Conservation (phyloP, 805 yeast species). For the Candida michaelii region DNA sequence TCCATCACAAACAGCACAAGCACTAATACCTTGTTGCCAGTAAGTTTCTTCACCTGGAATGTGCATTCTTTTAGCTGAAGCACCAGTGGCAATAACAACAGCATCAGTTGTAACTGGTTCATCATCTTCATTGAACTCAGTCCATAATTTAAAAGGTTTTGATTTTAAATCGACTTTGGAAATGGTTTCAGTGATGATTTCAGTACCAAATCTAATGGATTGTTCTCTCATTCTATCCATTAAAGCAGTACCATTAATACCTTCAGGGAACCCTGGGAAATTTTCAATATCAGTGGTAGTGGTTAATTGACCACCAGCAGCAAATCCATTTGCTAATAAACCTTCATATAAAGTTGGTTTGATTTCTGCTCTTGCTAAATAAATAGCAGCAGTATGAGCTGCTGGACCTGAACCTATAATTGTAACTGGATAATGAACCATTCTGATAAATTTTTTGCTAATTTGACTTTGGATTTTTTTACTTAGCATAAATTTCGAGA, state of each 20-base stretch:
- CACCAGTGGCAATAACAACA: slow-evolving; percentile 94
- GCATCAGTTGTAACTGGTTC: slow-evolving; percentile 94
- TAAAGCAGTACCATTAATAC: slow-evolving; percentile 79
- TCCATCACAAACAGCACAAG: slow-evolving; percentile 99
- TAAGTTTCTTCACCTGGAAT: slow-evolving; percentile 96
- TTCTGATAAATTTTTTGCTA: slow-evolving; percentile 33
- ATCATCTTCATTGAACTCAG: slow-evolving; percentile 89
- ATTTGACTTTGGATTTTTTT: slow-evolving; percentile 3
- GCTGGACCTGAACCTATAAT: slow-evolving; percentile 98
- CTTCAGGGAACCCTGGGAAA: slow-evolving; percentile 98
- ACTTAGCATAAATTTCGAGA: slow-evolving; percentile 10
- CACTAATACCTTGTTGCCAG: slow-evolving; percentile 99
- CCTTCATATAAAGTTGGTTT: slow-evolving; percentile 95
- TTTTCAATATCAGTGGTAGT: slow-evolving; percentile 98
- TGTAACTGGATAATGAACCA: slow-evolving; percentile 83
- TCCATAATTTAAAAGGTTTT: slow-evolving; percentile 95
- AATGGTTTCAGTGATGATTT: slow-evolving; percentile 91
- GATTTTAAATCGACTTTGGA: slow-evolving; percentile 85
- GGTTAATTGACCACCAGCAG: slow-evolving; percentile 98
- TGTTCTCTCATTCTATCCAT: slow-evolving; percentile 96
- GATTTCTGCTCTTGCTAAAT: slow-evolving; percentile 93
- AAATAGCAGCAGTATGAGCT: slow-evolving; percentile 98
- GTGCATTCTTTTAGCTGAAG: slow-evolving; percentile 91
- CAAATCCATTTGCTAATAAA: slow-evolving; percentile 94
- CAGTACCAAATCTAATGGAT: slow-evolving; percentile 85